These are phyloP conservation scores for Mimosa pudica DNA, from an alignment of 306 rosid genomes.

Conservation along the genomic window DNA sequence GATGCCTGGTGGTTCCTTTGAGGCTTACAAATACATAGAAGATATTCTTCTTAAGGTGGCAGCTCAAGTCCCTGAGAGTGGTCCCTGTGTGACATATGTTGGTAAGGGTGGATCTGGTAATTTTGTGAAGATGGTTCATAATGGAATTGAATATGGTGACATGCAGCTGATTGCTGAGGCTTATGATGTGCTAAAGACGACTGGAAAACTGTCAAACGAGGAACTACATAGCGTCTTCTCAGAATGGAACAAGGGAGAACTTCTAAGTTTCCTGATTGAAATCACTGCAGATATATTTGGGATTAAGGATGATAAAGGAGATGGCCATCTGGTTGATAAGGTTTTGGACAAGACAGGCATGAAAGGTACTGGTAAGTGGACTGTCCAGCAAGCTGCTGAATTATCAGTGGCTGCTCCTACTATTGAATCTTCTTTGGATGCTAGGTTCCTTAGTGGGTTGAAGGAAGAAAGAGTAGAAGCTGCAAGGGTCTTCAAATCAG, in stretches of 20 bases:
- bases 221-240: constrained; percentile 69
- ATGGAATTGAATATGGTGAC: constrained; percentile 91
- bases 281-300: constrained; percentile 90
- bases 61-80: constrained; percentile 87
- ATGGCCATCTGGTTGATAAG: constrained; percentile 89
- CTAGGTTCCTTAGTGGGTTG: constrained; percentile 90
- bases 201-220: constrained; percentile 82
- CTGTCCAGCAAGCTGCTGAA: constrained; percentile 96
- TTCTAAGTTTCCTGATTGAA: constrained; percentile 86
- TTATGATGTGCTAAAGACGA: constrained; percentile 85
- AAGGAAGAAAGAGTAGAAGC: constrained; percentile 92
- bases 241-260: constrained; percentile 95
- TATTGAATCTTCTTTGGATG: constrained; percentile 87
- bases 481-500: constrained; percentile 68
- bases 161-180: constrained; percentile 98
- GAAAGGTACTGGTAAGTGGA: constrained; percentile 98
- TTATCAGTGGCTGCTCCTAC: constrained; percentile 93
- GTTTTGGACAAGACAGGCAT: constrained; percentile 94
- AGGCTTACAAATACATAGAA: constrained; percentile 85
- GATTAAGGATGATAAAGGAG: constrained; percentile 81
- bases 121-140: constrained; percentile 94
- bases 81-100: constrained; percentile 85
- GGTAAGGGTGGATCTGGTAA: constrained; percentile 95
- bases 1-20: constrained; percentile 96
- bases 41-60: constrained; percentile 96